Evolutionary conservation across 2,329 filamentous ascomycete species (phyloP).

Genomic region (Cercospora berteroae): DNA sequence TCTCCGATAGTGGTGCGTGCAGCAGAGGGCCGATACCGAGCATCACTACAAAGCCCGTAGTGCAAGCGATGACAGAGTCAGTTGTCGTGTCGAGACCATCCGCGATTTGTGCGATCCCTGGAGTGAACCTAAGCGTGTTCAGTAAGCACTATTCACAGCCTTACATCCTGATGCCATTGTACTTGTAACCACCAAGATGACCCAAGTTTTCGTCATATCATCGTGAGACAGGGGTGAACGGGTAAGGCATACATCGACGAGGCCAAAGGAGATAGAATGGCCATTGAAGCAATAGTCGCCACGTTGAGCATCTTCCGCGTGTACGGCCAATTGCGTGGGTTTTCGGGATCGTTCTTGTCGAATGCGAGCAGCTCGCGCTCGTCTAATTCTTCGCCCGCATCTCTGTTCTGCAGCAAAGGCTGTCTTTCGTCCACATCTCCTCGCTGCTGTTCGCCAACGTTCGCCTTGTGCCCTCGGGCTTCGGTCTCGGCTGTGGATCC

Average conservation of each 20-base stretch:
- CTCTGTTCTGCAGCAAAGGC: slow-evolving; percentile 39
- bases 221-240: neutral
- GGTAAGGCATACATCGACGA: slow-evolving; percentile 42
- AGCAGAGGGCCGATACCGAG: slow-evolving; percentile 50
- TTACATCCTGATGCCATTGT: neutral
- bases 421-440: slow-evolving; percentile 37
- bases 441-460: neutral
- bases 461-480: slow-evolving; percentile 5
- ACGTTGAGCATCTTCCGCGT: slow-evolving; percentile 51
- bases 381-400: slow-evolving; percentile 38
- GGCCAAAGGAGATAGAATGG: slow-evolving; percentile 49
- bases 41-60: slow-evolving; percentile 52
- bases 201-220: neutral
- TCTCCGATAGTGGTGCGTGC: slow-evolving; percentile 47
- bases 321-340: slow-evolving; percentile 49
- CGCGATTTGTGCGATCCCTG: slow-evolving; percentile 52
- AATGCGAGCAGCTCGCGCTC: slow-evolving; percentile 35
- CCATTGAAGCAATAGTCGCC: slow-evolving; percentile 52
- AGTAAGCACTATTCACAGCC: neutral
- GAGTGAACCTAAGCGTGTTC: slow-evolving; percentile 42
- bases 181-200: neutral
- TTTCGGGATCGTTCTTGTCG: slow-evolving; percentile 41
- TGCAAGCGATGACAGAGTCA: slow-evolving; percentile 49
- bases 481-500: slow-evolving; percentile 9
- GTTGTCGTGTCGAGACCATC: slow-evolving; percentile 44